These are phyloP conservation scores for Penicillium bovifimosum DNA, from an alignment of 495 filamentous ascomycete species.

Conservation along the genomic window DNA sequence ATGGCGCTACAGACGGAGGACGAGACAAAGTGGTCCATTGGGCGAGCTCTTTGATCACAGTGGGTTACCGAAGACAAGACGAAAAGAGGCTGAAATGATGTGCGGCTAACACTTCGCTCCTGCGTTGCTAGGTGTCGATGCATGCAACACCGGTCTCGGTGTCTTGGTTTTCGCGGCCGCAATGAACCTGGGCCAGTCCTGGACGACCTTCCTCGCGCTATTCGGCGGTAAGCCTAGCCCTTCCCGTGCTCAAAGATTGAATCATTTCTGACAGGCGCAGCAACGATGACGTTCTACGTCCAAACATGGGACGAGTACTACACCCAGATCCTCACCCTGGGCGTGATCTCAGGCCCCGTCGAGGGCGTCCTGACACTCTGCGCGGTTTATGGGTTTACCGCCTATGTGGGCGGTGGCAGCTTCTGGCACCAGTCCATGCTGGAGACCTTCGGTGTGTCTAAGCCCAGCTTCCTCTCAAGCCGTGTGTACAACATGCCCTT, in stretches of 20 bases:
- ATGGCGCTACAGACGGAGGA: conserved; percentile 58
- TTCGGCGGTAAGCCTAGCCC: conserved; percentile 62
- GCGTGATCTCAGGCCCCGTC: conserved; percentile 88
- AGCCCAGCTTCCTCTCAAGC: conserved; percentile 59
- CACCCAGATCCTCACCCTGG: conserved; percentile 89
- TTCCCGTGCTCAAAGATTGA: neutral
- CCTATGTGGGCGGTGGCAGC: conserved; percentile 74
- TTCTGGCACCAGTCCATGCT: conserved; percentile 90
- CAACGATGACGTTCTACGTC: conserved; percentile 87
- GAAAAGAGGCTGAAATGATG: neutral
- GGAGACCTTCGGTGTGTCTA: conserved; percentile 60
- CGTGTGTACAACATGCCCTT: conserved; percentile 71
- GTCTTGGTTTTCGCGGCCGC: conserved; percentile 83
- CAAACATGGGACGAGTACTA: conserved; percentile 99
- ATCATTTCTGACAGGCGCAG: conserved; percentile 34
- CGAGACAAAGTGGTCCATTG: conserved; percentile 84
- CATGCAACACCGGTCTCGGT: conserved; percentile 90
- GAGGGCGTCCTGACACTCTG: conserved; percentile 87
- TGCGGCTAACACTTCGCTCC: neutral
- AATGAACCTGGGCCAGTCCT: conserved; percentile 89
- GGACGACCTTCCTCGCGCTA: conserved; percentile 77
- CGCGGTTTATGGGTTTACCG: conserved; percentile 78
- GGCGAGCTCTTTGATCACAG: conserved; percentile 98
- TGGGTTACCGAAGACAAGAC: conserved; percentile 24
- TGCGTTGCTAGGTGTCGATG: conserved; percentile 66